A percentile compares a stretch with the other conserved stretches of the same genome.
Evolutionary conservation across 805 yeast genomes (phyloP).

Genomic region (Blastobotrys robertii): DNA sequence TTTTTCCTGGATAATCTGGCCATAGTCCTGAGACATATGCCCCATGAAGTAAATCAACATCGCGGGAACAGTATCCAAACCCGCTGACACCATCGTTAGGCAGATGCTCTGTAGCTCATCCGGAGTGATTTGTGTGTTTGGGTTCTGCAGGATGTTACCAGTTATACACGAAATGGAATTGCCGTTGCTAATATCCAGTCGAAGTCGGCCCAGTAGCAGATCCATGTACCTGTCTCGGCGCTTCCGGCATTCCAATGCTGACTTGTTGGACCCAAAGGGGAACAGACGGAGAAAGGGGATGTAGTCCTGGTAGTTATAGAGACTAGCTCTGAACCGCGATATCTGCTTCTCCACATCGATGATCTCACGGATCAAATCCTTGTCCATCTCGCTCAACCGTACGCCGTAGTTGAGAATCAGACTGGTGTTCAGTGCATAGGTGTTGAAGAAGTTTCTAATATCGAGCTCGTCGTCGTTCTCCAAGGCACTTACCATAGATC

Average conservation of each 20-base stretch:
- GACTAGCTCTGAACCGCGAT: slow-evolving; percentile 29
- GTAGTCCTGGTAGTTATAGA: slow-evolving; percentile 31
- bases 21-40: slow-evolving; percentile 38
- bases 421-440: slow-evolving; percentile 31
- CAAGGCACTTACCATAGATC: slow-evolving; percentile 18
- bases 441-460: slow-evolving; percentile 27
- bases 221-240: slow-evolving; percentile 28
- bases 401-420: slow-evolving; percentile 34
- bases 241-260: slow-evolving; percentile 22
- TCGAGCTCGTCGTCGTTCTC: slow-evolving; percentile 21
- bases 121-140: slow-evolving; percentile 18
- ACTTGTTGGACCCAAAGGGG: slow-evolving; percentile 28
- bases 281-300: slow-evolving; percentile 28
- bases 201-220: slow-evolving; percentile 22
- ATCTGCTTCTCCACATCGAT: slow-evolving; percentile 25
- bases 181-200: slow-evolving; percentile 17
- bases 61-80: slow-evolving; percentile 61
- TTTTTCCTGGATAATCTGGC: slow-evolving; percentile 33
- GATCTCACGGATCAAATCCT: slow-evolving; percentile 24
- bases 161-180: slow-evolving; percentile 26
- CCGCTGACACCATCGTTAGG: slow-evolving; percentile 71
- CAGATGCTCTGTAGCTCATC: slow-evolving; percentile 55
- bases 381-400: slow-evolving; percentile 26
- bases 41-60: slow-evolving; percentile 33
- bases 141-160: slow-evolving; percentile 27